Percentiles rank a stretch among this genome's conserved stretches.
Conservation (phyloP, 2,329 filamentous ascomycete species). For the Epichloe uncinata region DNA sequence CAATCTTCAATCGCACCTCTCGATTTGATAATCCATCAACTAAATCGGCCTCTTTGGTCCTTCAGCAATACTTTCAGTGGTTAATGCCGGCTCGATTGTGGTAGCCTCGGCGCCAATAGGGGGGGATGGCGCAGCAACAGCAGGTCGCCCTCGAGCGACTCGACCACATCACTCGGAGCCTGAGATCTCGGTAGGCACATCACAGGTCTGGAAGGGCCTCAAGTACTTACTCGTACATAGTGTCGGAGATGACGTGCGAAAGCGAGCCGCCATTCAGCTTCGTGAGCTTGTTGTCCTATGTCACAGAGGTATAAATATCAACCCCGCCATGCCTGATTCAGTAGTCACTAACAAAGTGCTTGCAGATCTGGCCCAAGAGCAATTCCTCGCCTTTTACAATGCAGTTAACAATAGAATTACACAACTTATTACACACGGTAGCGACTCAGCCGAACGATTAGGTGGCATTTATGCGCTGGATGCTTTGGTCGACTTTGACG, state of each 20-base stretch:
- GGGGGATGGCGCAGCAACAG: slow-evolving; percentile 31
- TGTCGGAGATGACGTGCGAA: slow-evolving; percentile 34
- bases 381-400: slow-evolving; percentile 51
- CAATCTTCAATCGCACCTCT: neutral
- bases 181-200: slow-evolving; percentile 38
- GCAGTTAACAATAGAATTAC: slow-evolving; percentile 44
- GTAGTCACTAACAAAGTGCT: neutral
- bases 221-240: slow-evolving; percentile 14
- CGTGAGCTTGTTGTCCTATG: slow-evolving; percentile 41
- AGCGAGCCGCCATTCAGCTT: slow-evolving; percentile 39
- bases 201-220: neutral
- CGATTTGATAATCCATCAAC: neutral
- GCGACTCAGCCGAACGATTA: slow-evolving; percentile 75
- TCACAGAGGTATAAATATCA: slow-evolving; percentile 33
- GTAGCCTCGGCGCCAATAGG: slow-evolving; percentile 13
- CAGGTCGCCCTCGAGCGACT: slow-evolving; percentile 42
- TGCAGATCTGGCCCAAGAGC: slow-evolving; percentile 63
- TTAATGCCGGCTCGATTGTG: slow-evolving; percentile 18
- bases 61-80: neutral
- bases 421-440: slow-evolving; percentile 65
- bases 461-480: slow-evolving; percentile 89
- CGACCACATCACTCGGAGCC: slow-evolving; percentile 39
- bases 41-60: neutral
- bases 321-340: neutral
- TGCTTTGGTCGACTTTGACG: slow-evolving; percentile 88